A percentile compares a stretch with the other conserved stretches of the same genome.
Conservation (phyloP, 306 rosid species). For the Mimosa bimucronata region DNA sequence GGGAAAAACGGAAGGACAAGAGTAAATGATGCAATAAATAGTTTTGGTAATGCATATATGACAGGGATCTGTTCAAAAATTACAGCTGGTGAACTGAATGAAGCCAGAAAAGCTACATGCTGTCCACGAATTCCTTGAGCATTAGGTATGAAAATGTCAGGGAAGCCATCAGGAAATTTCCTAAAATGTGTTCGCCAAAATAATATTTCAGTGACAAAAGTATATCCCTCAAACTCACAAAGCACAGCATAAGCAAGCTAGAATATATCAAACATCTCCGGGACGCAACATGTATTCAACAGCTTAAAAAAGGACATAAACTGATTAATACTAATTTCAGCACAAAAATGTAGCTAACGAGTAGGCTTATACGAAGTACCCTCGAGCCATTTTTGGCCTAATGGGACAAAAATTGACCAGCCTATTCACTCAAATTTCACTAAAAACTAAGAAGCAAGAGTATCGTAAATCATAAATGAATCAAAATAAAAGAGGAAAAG, state of each 20-base stretch:
- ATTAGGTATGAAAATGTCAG: conserved; percentile 94
- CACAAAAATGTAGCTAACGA: not conserved
- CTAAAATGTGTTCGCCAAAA: conserved; percentile 52
- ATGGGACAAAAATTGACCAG: not conserved
- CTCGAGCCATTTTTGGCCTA: conserved; percentile 8
- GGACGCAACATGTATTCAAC: not conserved
- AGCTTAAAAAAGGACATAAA: not conserved
- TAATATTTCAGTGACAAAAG: conserved; percentile 42
- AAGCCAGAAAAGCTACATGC: conserved; percentile 93
- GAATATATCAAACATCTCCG: too few relatives aligned
- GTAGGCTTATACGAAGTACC: not conserved
- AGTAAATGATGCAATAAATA: conserved; percentile 85
- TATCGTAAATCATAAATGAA: not conserved
- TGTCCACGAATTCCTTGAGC: conserved; percentile 95
- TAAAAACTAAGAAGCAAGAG: conserved; percentile 5
- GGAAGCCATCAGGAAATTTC: conserved; percentile 96
- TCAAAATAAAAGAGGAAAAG: conserved; percentile 6
- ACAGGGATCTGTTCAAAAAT: conserved; percentile 98
- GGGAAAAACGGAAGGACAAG: conserved; percentile 98
- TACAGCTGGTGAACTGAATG: conserved; percentile 89
- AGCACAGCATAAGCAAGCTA: too few relatives aligned
- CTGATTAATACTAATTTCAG: too few relatives aligned
- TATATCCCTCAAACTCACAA: too few relatives aligned
- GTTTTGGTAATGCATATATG: conserved; percentile 87
- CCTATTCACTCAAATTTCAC: not conserved